Conservation (phyloP, 495 filamentous ascomycete genomes). For the Choiromyces venosus region DNA sequence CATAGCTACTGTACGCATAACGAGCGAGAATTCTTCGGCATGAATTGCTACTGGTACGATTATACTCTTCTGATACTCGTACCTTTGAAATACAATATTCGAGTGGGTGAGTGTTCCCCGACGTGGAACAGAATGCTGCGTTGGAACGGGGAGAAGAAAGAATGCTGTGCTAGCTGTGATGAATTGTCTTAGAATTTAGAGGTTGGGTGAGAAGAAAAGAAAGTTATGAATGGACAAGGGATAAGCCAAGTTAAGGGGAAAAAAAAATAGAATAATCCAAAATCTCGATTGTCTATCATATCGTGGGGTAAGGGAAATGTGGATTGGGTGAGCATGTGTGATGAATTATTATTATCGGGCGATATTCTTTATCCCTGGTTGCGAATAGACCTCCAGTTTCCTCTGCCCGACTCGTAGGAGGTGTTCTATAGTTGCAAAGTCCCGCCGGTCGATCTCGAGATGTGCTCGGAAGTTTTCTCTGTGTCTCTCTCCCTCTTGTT, state of each 20-base stretch:
- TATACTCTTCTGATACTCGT: not conserved
- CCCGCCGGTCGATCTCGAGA: constrained; percentile 67
- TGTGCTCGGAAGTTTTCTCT: constrained; percentile 75
- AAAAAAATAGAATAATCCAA: not conserved
- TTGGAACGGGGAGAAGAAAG: not conserved
- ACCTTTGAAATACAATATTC: not conserved
- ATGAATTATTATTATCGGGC: constrained; percentile 11
- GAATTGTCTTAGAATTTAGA: not conserved
- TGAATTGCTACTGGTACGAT: not conserved
- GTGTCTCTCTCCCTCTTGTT: constrained; percentile 9
- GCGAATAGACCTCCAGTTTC: constrained; percentile 79
- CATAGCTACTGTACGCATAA: not conserved
- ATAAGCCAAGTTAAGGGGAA: not conserved
- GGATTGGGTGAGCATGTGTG: not conserved
- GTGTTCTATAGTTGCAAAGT: constrained; percentile 85
- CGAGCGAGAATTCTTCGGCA: not conserved
- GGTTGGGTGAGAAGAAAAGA: not conserved
- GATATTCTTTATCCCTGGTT: constrained; percentile 79
- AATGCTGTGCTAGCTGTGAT: not conserved
- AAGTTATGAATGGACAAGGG: not conserved
- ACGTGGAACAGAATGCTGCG: not conserved
- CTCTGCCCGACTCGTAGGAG: constrained; percentile 75
- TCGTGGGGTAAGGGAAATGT: not conserved
- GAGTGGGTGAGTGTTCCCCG: not conserved
- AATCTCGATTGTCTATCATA: not conserved